Evolutionary conservation across 1,284 basidiomycete species (phyloP), one percentile per base, ranked within the genome.

Genomic region (Anthracocystis panici-leucophaei): DNA sequence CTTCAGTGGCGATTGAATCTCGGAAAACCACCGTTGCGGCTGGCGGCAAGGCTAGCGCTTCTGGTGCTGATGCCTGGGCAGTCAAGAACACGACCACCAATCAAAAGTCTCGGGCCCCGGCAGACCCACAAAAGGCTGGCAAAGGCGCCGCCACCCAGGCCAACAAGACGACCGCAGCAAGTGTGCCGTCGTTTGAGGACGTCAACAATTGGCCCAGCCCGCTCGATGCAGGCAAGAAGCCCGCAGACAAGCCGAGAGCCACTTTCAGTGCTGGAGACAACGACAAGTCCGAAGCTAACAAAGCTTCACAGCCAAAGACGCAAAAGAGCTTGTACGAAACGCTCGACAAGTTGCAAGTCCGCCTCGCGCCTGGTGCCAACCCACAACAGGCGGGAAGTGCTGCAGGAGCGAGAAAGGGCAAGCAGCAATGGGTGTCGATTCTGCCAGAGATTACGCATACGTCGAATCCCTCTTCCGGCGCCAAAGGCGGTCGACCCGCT

Each of bases 401-500:
- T 33, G 66, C 58, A 5, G 64, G 51, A n/a, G 60, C 49, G 10
- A 60, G 56, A 27, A 78, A 78, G 42, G 77, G 75, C 1, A 77
- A 77, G 54, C 66, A 75, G 56, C 65, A 78, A n/a, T 80, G 78
- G 78, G 76, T 80, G 35, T 49, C 74, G 10, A 78, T 80, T 52
- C 20, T 80, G 38, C 78, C 78, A 18, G 67, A 72, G 38, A 73
- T 80, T 41, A 80, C 78, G 25, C 74, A 67, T 18, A 27, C 57
- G 2, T 60, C 65, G 38, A 25, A 57, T 7, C 41, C 46, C 2
- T 27, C 48, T 20, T 38, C 50, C 5, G 50, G 49, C 5, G 50
- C 21, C 29, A 68, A 58, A 35, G 14, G 31, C 8, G 45, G 29
- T 18, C 58, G 67, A 11, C 41, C 57, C 2, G 20, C 25, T 7